Conservation (phyloP, 495 filamentous ascomycete genomes). For the Penicillium tannophilum region DNA sequence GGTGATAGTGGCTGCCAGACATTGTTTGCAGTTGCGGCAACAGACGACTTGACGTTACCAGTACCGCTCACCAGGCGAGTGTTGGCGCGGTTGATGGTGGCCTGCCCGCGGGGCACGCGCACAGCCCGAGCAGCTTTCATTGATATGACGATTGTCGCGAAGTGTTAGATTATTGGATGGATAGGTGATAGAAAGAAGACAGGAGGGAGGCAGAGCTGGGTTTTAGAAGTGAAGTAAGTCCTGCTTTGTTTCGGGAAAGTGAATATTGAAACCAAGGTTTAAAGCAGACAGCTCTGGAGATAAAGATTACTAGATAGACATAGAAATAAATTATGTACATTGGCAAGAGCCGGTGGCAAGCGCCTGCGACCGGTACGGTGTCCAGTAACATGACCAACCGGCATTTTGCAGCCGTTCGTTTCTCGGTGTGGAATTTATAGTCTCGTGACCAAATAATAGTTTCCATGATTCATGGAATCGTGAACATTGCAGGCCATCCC, state of each 20-base stretch:
- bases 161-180: background rate
- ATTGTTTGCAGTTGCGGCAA: constrained; percentile 26
- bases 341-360: constrained; percentile 29
- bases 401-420: constrained; percentile 3
- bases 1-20: constrained; percentile 25
- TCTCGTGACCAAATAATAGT: background rate
- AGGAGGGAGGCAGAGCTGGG: background rate
- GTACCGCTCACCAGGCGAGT: constrained; percentile 42
- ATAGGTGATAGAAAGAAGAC: background rate
- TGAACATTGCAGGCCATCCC: constrained; percentile 3
- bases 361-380: constrained; percentile 29
- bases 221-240: background rate
- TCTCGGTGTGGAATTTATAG: background rate
- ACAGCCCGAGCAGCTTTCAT: constrained; percentile 40
- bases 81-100: constrained; percentile 14
- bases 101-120: constrained; percentile 29
- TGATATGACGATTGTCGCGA: background rate
- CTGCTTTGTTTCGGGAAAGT: background rate
- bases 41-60: constrained; percentile 40
- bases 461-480: constrained; percentile 17
- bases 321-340: constrained; percentile 13
- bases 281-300: constrained; percentile 4
- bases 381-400: constrained; percentile 2
- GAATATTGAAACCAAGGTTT: constrained; percentile 12
- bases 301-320: constrained; percentile 12